Conservation (phyloP, 495 filamentous ascomycete genomes). For the Podospora tetraspora region DNA sequence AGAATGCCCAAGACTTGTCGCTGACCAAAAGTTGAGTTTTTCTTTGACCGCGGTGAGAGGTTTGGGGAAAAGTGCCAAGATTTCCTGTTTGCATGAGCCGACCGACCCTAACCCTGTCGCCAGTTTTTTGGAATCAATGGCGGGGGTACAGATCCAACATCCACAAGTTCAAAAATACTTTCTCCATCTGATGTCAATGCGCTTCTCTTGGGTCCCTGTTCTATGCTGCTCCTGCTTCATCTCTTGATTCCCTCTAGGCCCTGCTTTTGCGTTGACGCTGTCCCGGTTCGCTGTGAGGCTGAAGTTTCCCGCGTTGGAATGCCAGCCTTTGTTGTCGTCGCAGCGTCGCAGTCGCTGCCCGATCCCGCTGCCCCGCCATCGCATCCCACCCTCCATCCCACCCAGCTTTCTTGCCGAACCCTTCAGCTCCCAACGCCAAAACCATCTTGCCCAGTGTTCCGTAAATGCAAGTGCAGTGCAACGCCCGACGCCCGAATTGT, state of each 20-base stretch:
- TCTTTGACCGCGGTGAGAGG: background rate
- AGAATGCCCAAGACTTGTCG: background rate
- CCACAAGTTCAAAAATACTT: background rate
- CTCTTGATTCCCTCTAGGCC: background rate
- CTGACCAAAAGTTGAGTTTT: background rate
- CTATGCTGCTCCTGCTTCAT: background rate
- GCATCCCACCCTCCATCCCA: background rate
- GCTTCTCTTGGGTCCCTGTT: background rate
- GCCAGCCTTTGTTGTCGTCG: background rate
- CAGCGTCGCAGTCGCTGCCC: background rate
- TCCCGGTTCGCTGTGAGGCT: background rate
- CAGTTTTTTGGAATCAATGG: background rate
- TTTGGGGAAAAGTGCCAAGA: background rate
- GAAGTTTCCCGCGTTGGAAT: background rate
- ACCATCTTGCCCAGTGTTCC: background rate
- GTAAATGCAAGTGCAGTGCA: background rate
- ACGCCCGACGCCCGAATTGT: background rate
- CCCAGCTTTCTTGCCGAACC: background rate
- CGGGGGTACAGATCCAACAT: background rate
- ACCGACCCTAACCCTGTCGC: background rate
- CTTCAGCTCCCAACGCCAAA: background rate
- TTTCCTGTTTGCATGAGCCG: background rate
- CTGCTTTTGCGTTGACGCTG: background rate
- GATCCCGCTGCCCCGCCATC: background rate
- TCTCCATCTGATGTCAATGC: background rate